Conservation (phyloP, 768 basidiomycete genomes). For the Suillus plorans region DNA sequence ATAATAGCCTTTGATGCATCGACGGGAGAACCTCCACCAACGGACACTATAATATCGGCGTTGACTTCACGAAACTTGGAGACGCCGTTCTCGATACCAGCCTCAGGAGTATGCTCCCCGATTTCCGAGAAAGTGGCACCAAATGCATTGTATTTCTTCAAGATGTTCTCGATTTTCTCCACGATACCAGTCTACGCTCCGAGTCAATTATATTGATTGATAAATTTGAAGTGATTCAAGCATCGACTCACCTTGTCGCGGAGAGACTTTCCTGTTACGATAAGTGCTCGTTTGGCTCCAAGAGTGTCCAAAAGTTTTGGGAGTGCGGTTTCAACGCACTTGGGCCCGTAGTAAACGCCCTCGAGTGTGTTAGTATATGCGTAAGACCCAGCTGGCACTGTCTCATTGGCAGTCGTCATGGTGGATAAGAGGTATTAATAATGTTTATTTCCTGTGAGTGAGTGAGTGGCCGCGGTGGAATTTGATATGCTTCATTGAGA, state of each 20-base stretch:
- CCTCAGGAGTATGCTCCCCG: slow-evolving; percentile 69
- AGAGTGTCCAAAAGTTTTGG: slow-evolving; percentile 57
- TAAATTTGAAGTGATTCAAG: background rate
- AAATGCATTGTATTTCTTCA: slow-evolving; percentile 58
- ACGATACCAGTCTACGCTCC: slow-evolving; percentile 26
- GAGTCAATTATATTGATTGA: slow-evolving; percentile 12
- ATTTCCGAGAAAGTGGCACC: slow-evolving; percentile 72
- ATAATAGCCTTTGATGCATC: slow-evolving; percentile 77
- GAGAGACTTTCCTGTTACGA: slow-evolving; percentile 73
- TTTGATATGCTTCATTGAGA: background rate
- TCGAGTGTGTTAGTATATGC: slow-evolving; percentile 67
- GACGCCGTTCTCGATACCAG: slow-evolving; percentile 59
- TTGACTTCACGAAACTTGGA: slow-evolving; percentile 51
- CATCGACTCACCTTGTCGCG: slow-evolving; percentile 50
- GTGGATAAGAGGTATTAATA: background rate
- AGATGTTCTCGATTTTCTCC: slow-evolving; percentile 34
- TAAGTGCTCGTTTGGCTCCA: slow-evolving; percentile 59
- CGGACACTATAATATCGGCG: slow-evolving; percentile 68
- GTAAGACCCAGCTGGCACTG: slow-evolving; percentile 53
- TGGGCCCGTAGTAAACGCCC: slow-evolving; percentile 72
- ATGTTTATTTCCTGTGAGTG: background rate
- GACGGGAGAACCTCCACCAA: slow-evolving; percentile 81
- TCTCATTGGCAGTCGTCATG: background rate
- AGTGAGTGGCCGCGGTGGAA: background rate
- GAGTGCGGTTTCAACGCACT: slow-evolving; percentile 58